phyloP scores from a whole-genome alignment of 129 eudicot species.

The Pseudognaphalium luteoalbum region DNA sequence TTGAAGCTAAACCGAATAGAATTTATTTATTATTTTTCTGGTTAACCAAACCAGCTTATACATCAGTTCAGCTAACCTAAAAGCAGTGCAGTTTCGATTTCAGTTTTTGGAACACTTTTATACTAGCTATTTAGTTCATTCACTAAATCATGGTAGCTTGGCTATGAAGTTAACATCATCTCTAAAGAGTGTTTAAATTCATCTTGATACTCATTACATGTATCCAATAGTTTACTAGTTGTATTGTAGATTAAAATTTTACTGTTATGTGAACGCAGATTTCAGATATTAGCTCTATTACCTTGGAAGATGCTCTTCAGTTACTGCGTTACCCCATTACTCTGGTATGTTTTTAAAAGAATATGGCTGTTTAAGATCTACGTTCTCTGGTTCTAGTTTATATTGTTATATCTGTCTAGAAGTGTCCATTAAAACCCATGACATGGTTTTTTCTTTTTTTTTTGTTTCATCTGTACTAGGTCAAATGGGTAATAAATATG shows the following conservation, averaged over 20 bases:
- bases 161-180: background rate
- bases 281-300: constrained; percentile 53
- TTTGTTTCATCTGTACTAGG: background rate
- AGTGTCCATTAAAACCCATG: background rate
- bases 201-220: background rate
- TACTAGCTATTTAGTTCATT: no score
- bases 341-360: constrained; percentile 46
- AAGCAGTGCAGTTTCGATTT: no score
- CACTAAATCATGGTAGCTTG: no score
- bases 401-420: background rate
- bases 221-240: background rate
- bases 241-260: background rate
- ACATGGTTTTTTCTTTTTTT: background rate
- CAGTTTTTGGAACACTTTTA: no score
- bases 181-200: background rate
- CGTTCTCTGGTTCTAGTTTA: background rate
- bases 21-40: no score
- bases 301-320: constrained; percentile 83
- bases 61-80: no score
- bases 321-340: constrained; percentile 77
- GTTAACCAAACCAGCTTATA: no score
- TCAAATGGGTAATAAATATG: background rate
- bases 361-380: background rate
- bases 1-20: no score
- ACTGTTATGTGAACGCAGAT: constrained; percentile 38